Evolutionary conservation across 768 basidiomycete species (phyloP).

Genomic region (Boletus eberwhitei): DNA sequence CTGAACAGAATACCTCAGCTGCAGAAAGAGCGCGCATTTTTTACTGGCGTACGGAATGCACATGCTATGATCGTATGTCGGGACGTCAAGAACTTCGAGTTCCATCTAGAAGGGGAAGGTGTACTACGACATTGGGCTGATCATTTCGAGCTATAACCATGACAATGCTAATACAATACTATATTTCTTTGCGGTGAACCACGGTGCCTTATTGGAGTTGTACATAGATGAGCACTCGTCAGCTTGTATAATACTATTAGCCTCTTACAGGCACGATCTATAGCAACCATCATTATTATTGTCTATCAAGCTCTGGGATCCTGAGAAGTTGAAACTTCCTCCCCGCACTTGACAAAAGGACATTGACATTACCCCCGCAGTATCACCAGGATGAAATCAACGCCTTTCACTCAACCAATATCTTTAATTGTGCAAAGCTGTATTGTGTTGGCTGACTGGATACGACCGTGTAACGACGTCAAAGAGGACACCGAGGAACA

Average conservation of each 20-base stretch:
- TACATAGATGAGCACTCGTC: not conserved
- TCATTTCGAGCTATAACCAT: constrained; percentile 45
- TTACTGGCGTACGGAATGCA: constrained; percentile 55
- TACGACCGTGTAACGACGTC: constrained; percentile 1
- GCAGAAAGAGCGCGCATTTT: constrained; percentile 68
- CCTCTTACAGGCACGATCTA: not conserved
- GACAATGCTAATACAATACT: not conserved
- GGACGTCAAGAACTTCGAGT: constrained; percentile 57
- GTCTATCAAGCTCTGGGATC: not conserved
- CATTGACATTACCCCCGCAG: not conserved
- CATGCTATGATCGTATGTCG: constrained; percentile 73
- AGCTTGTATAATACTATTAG: not conserved
- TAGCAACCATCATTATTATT: not conserved
- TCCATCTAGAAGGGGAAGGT: constrained; percentile 58
- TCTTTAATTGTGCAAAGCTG: not conserved
- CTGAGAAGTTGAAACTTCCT: not conserved
- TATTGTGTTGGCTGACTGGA: constrained; percentile 13
- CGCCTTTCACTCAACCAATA: not conserved
- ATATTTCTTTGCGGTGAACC: not conserved
- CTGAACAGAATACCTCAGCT: constrained; percentile 67
- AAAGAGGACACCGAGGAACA: constrained; percentile 2
- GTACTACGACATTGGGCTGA: constrained; percentile 72
- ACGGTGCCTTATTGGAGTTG: not conserved
- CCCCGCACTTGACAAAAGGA: constrained; percentile 5
- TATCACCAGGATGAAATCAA: not conserved